These are phyloP conservation scores for Hordeum pubiflorum DNA, from an alignment of 202 grass and related monocot species.

Conservation along the genomic window DNA sequence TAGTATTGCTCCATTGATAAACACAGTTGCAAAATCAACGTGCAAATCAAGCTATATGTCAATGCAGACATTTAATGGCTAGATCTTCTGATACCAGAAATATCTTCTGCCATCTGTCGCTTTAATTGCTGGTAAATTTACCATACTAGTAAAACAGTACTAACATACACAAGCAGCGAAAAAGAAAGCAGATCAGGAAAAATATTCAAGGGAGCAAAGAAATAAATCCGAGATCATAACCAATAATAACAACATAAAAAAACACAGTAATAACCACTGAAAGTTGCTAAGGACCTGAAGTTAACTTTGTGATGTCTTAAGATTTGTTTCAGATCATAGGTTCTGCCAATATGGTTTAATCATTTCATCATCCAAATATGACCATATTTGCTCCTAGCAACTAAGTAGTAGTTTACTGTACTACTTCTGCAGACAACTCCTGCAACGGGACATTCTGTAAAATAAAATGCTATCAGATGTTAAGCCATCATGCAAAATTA, in stretches of 20 bases:
- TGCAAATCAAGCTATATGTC: neutral
- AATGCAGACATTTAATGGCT: neutral
- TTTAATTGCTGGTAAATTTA: neutral
- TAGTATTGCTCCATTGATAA: constrained; percentile 9
- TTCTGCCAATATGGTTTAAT: neutral
- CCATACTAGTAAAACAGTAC: neutral
- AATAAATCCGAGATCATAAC: neutral
- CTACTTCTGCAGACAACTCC: neutral
- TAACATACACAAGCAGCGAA: neutral
- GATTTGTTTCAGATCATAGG: neutral
- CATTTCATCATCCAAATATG: too few species aligned
- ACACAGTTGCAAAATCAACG: neutral
- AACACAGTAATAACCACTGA: neutral
- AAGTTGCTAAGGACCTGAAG: neutral
- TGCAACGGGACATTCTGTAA: neutral
- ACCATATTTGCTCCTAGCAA: too few species aligned
- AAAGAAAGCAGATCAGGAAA: neutral
- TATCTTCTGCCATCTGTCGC: neutral
- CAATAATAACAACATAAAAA: neutral
- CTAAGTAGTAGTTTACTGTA: too few species aligned
- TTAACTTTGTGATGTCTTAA: neutral
- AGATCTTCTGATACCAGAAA: neutral
- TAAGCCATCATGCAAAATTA: neutral
- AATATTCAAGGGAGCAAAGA: neutral
- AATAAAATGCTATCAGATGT: neutral